These are phyloP conservation scores for Neoarthrinium moseri DNA, from an alignment of 2,329 filamentous ascomycete genomes.

Conservation along the genomic window DNA sequence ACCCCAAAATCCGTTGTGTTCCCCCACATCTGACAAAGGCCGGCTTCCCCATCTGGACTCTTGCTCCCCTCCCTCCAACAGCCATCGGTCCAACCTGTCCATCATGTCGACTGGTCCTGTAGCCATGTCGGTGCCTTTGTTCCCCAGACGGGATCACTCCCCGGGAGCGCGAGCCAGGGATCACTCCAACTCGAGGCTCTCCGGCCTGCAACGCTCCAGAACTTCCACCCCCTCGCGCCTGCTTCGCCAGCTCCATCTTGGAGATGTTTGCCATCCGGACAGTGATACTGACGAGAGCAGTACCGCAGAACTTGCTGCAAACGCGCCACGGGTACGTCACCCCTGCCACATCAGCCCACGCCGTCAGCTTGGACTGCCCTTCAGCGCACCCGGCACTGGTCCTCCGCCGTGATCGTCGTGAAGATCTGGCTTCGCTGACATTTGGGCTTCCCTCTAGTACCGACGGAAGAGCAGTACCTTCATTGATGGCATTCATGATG, in stretches of 20 bases:
- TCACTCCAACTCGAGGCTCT: constrained; percentile 1
- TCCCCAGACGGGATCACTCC: background rate
- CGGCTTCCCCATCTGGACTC: background rate
- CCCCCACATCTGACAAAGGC: constrained; percentile 6
- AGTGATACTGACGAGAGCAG: constrained; percentile 44
- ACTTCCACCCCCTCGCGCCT: background rate
- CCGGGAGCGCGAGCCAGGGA: background rate
- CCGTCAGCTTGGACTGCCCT: too few species aligned
- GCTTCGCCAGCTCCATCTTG: constrained; percentile 15
- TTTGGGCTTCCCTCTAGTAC: too few species aligned
- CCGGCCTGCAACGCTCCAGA: background rate
- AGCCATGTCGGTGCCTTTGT: background rate
- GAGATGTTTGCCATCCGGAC: constrained; percentile 16
- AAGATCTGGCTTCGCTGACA: too few species aligned
- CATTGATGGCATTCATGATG: constrained; percentile 95
- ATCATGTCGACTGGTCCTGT: background rate
- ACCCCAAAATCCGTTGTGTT: background rate
- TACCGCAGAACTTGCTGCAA: constrained; percentile 88
- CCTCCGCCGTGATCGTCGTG: too few species aligned
- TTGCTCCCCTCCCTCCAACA: background rate
- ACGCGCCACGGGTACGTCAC: constrained; percentile 62
- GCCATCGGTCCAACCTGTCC: background rate
- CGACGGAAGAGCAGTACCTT: constrained; percentile 93
- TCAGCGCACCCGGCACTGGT: too few species aligned
- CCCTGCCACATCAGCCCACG: too few species aligned